These are phyloP conservation scores for Candida ponderosae DNA, from an alignment of 805 yeast species.

Conservation along the genomic window DNA sequence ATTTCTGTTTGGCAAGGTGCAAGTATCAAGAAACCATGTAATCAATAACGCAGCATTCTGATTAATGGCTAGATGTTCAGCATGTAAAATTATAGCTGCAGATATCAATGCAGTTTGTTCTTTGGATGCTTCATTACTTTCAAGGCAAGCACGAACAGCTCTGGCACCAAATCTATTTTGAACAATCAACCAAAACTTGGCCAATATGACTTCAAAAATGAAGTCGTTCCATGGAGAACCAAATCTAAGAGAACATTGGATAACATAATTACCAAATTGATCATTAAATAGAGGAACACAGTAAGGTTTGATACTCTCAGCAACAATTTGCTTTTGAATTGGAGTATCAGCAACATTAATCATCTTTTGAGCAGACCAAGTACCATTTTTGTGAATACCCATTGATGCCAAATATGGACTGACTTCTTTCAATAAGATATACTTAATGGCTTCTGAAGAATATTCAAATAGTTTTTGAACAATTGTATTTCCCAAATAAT, in stretches of 20 bases:
- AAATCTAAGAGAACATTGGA: constrained; percentile 89
- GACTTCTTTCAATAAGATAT: constrained; percentile 72
- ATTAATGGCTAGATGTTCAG: constrained; percentile 73
- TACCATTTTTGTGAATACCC: constrained; percentile 95
- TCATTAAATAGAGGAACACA: constrained; percentile 84
- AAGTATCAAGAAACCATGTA: constrained; percentile 93
- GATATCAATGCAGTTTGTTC: constrained; percentile 71
- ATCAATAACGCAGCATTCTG: constrained; percentile 83
- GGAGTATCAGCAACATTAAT: constrained; percentile 65
- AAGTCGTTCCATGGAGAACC: constrained; percentile 86
- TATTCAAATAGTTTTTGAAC: constrained; percentile 83
- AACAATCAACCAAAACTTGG: constrained; percentile 72
- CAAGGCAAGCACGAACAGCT: constrained; percentile 89
- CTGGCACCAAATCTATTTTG: constrained; percentile 92
- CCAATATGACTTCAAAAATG: constrained; percentile 74
- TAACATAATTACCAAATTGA: constrained; percentile 94
- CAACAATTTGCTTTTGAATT: constrained; percentile 57
- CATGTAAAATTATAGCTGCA: constrained; percentile 67
- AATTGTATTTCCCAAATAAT: constrained; percentile 91
- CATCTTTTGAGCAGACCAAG: constrained; percentile 98
- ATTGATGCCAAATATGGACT: constrained; percentile 80
- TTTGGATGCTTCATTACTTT: constrained; percentile 57
- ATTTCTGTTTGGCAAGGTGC: constrained; percentile 57
- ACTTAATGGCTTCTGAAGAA: constrained; percentile 63
- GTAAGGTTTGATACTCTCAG: constrained; percentile 66